These are phyloP conservation scores for Buddleja alternifolia DNA, from an alignment of 257 asterid genomes.

Conservation along the genomic window DNA sequence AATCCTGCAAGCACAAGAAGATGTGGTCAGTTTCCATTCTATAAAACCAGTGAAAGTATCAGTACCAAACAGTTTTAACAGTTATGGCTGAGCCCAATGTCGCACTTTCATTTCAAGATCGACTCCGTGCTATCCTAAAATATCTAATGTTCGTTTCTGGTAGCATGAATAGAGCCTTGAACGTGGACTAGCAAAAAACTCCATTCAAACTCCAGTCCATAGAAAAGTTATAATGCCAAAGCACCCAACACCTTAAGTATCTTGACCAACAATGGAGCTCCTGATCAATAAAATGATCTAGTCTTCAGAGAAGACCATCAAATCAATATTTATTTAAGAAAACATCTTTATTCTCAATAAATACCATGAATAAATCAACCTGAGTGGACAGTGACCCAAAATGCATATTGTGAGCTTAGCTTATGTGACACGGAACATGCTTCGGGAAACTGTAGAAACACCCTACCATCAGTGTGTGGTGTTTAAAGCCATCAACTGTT, in stretches of 20 bases:
- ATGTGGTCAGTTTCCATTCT: constrained; percentile 22
- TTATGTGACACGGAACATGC: constrained; percentile 1
- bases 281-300: constrained; percentile 8
- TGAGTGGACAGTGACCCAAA: constrained; percentile 5
- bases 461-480: constrained; percentile 16
- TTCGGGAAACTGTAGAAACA: constrained; percentile 10
- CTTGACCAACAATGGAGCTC: constrained; percentile 19
- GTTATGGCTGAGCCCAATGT: constrained; percentile 6
- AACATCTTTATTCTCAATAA: background rate
- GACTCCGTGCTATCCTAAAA: background rate
- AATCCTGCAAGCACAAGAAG: constrained; percentile 63
- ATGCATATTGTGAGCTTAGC: background rate
- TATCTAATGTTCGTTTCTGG: background rate
- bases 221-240: background rate
- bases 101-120: constrained; percentile 15
- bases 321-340: constrained; percentile 7
- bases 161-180: constrained; percentile 1
- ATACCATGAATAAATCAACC: constrained; percentile 13
- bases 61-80: constrained; percentile 16
- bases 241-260: constrained; percentile 6
- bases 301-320: constrained; percentile 12
- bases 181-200: constrained; percentile 8
- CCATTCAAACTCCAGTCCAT: constrained; percentile 5
- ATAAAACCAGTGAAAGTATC: constrained; percentile 4
- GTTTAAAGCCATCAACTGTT: constrained; percentile 6